phyloP scores from a whole-genome alignment of 306 rosid species.

The Ormosia semicastrata region DNA sequence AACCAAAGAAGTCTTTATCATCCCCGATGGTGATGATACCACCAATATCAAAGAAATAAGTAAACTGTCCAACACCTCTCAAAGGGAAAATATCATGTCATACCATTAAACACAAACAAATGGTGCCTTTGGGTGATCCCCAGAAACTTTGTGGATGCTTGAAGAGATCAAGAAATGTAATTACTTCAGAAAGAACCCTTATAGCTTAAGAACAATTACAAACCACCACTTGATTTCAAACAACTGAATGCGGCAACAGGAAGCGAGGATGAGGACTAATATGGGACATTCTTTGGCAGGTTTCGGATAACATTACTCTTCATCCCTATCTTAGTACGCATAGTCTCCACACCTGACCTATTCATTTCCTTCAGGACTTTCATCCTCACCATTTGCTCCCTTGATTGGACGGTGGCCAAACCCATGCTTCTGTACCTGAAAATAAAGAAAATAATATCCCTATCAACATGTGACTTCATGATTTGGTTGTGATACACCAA shows the following conservation, averaged over 20 bases:
- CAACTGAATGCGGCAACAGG: not conserved
- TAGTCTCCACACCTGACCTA: slow-evolving; percentile 75
- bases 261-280: slow-evolving; percentile 34
- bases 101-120: slow-evolving; percentile 2
- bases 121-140: not conserved
- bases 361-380: slow-evolving; percentile 86
- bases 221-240: not conserved
- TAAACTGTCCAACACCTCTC: not conserved
- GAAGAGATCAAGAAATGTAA: not conserved
- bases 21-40: not conserved
- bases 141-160: not conserved
- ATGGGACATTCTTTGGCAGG: slow-evolving; percentile 78
- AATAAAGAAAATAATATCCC: not conserved
- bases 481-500: not conserved
- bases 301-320: slow-evolving; percentile 89
- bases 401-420: slow-evolving; percentile 79
- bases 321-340: slow-evolving; percentile 85
- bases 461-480: slow-evolving; percentile 1
- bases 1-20: not conserved
- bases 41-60: not conserved
- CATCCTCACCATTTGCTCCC: slow-evolving; percentile 75
- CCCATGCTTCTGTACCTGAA: slow-evolving; percentile 97
- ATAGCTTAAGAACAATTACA: not conserved
- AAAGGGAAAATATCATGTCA: not conserved
- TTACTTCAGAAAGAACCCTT: slow-evolving; percentile 6